Evolutionary conservation across 176 grass and related monocot genomes (phyloP).

Genomic region (Hordeum marinum): DNA sequence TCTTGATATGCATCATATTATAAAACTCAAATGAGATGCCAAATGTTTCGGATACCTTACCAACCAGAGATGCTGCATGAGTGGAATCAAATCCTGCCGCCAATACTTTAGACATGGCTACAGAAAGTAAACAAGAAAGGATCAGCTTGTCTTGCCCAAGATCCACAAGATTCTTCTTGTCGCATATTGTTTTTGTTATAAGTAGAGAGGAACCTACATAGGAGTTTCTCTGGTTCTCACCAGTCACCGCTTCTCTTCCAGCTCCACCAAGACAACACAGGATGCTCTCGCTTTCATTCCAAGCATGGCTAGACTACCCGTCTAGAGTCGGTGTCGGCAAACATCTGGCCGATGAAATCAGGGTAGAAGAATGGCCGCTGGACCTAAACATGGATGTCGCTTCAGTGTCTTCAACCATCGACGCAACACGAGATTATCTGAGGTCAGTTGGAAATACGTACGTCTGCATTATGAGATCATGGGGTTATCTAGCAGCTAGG

Average conservation of each 20-base stretch:
- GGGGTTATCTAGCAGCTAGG: slow-evolving; percentile 27
- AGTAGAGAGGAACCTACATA: neutral
- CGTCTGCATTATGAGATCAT: slow-evolving; percentile 12
- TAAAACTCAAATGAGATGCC: neutral
- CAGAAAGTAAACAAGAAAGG: neutral
- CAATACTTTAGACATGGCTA: slow-evolving; percentile 2
- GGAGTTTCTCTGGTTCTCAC: neutral
- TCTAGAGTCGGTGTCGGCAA: neutral
- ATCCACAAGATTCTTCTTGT: slow-evolving; percentile 2
- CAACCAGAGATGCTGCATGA: neutral
- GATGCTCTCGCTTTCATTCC: neutral
- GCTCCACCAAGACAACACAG: neutral
- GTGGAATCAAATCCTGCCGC: neutral
- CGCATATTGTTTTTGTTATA: slow-evolving; percentile 4
- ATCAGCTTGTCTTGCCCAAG: neutral
- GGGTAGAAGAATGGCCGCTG: slow-evolving; percentile 9
- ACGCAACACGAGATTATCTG: neutral
- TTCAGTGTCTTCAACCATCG: slow-evolving; percentile 11
- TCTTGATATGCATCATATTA: neutral
- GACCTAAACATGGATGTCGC: neutral
- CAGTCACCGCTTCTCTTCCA: neutral
- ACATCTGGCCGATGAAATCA: neutral
- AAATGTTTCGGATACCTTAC: neutral
- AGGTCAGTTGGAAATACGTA: neutral
- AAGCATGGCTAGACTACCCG: neutral